These are phyloP conservation scores for Chaetomium sp. DNA, from an alignment of 2,329 filamentous ascomycete genomes.

Conservation along the genomic window DNA sequence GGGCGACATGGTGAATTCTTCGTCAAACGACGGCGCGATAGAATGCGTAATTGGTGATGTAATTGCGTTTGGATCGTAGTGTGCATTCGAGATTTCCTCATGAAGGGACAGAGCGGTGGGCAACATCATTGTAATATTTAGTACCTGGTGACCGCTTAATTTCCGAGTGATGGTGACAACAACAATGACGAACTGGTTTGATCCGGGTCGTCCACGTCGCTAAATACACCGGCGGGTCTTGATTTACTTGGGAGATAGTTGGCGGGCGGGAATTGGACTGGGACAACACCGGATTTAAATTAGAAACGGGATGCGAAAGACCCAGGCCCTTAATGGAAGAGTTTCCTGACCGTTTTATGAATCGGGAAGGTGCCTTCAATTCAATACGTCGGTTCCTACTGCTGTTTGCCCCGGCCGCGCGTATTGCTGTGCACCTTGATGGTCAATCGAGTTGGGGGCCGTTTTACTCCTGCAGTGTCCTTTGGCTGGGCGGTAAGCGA, in stretches of 20 bases:
- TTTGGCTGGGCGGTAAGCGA: not conserved
- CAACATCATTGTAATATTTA: too few relatives aligned
- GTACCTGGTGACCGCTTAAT: too few relatives aligned
- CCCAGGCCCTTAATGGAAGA: not conserved
- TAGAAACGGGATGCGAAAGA: not conserved
- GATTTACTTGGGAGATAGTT: not conserved
- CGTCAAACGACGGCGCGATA: not conserved
- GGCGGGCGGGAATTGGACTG: not conserved
- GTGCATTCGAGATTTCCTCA: too few relatives aligned
- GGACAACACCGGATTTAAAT: too few relatives aligned
- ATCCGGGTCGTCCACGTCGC: not conserved
- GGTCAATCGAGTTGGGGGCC: not conserved
- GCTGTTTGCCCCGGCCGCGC: not conserved
- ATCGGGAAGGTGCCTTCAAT: not conserved
- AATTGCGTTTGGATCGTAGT: not conserved
- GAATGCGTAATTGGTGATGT: not conserved
- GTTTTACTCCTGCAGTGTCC: not conserved
- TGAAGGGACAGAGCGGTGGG: too few relatives aligned
- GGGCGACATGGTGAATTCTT: conserved; percentile 11
- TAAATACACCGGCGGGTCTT: not conserved
- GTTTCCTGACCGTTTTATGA: not conserved
- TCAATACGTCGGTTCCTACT: not conserved
- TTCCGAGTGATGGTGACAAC: not conserved
- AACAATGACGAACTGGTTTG: not conserved
- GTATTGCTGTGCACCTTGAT: conserved; percentile 7